phyloP scores from a whole-genome alignment of 2,329 filamentous ascomycete species.

The Zalaria sp. region DNA sequence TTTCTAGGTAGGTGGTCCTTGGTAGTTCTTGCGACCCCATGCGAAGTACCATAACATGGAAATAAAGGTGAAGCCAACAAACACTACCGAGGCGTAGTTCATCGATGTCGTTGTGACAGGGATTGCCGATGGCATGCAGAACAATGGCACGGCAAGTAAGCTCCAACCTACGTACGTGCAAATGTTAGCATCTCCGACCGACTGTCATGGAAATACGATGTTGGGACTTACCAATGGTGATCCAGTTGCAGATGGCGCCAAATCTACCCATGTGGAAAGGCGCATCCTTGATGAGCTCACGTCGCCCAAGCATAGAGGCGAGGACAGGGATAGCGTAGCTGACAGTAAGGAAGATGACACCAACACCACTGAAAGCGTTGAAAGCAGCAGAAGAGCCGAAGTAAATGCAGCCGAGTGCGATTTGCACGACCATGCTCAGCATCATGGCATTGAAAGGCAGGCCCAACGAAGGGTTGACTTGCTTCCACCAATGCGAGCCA shows the following conservation, averaged over 20 bases:
- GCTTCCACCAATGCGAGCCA: constrained; percentile 44
- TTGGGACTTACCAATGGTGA: constrained; percentile 47
- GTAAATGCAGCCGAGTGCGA: constrained; percentile 52
- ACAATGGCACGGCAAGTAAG: constrained; percentile 53
- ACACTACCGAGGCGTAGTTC: constrained; percentile 67
- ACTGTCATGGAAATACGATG: constrained; percentile 6
- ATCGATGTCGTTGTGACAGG: constrained; percentile 45
- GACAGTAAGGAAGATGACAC: constrained; percentile 55
- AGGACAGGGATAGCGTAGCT: constrained; percentile 55
- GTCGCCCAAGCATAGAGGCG: constrained; percentile 46
- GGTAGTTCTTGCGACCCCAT: constrained; percentile 58
- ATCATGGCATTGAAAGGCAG: constrained; percentile 60
- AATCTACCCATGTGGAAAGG: constrained; percentile 48
- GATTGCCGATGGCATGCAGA: constrained; percentile 56
- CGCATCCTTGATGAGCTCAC: constrained; percentile 42
- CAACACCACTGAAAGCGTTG: constrained; percentile 50
- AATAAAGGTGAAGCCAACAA: constrained; percentile 48
- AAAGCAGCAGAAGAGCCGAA: constrained; percentile 57
- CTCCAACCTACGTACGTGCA: constrained; percentile 43
- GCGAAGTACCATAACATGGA: constrained; percentile 53
- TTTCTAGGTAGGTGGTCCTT: constrained; percentile 35
- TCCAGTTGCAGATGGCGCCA: constrained; percentile 46
- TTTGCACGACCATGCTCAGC: constrained; percentile 51
- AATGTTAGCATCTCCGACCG: constrained; percentile 15
- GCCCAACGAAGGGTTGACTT: constrained; percentile 47